These are phyloP conservation scores for Neoboletus brunneissimus DNA, from an alignment of 768 basidiomycete genomes.

Conservation along the genomic window DNA sequence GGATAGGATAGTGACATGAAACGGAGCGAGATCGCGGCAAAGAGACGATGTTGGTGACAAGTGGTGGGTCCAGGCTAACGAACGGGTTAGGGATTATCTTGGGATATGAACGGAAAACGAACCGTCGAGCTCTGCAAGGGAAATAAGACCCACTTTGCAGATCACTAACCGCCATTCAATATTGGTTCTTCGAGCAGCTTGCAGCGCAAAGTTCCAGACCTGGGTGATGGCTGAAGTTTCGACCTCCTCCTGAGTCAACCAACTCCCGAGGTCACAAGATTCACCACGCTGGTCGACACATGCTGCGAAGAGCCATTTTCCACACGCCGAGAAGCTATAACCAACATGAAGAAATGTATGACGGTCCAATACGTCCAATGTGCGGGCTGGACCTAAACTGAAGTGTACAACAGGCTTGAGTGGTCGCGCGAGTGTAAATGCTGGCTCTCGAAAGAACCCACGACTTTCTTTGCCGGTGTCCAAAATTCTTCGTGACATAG, in stretches of 20 bases:
- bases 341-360: conserved; percentile 74
- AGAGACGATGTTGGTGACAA: conserved; percentile 41
- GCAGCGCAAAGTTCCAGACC: conserved; percentile 68
- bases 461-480: conserved; percentile 39
- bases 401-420: conserved; percentile 36
- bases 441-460: conserved; percentile 61
- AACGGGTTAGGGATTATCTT: conserved; percentile 4
- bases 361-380: conserved; percentile 52
- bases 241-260: conserved; percentile 53
- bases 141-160: conserved; percentile 63
- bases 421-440: conserved; percentile 59
- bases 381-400: conserved; percentile 37
- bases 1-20: conserved; percentile 60
- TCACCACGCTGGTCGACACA: conserved; percentile 81
- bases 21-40: conserved; percentile 43
- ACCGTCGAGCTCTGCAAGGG: conserved; percentile 63
- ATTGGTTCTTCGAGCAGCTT: conserved; percentile 60
- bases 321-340: conserved; percentile 61
- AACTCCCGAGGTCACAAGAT: conserved; percentile 63
- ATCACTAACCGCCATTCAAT: conserved; percentile 82
- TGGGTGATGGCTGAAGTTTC: conserved; percentile 51
- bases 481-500: conserved; percentile 53
- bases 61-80: conserved; percentile 64
- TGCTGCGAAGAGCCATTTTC: conserved; percentile 75
- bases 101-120: conserved; percentile 23